Base-by-base conservation (phyloP, 768 basidiomycete genomes). In the Cystofilobasidium ferigula region DNA sequence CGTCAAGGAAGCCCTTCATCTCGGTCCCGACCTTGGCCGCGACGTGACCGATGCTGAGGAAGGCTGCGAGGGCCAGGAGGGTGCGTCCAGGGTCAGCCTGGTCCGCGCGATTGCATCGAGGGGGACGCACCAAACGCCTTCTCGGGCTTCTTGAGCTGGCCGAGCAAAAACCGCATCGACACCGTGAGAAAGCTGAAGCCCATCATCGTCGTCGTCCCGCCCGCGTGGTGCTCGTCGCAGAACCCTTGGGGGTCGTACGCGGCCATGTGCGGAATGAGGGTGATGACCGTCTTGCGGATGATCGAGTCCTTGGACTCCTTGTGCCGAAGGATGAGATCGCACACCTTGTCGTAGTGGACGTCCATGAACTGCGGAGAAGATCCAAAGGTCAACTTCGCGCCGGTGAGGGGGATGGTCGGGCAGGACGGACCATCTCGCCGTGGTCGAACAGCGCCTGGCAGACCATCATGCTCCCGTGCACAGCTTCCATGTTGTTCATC, bases 11-110 rank as follows among this genome's bases (percentile, higher is more conserved):
- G 0, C 86, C 86, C 72, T 93, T 91, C 88, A 98, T 95, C 69
- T 94, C 90, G 69, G 90, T 88, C 54, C 86, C 86, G 26, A 98
- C 89, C 57, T 89, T 87, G 48, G 84, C 84, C 1, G 95, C 91
- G 58, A 94, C 88, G 72, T 95, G 90, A 0, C 95, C 95, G 69
- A 99, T 92, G 2, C 95, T 93, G 70, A 92, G 86, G 74, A 97
- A 98, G 3, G 93, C 93, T 91, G 69, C 28, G n/a, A 24, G 45
- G 22, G 45, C n/a, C n/a, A n/a, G 20, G 45, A 2, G 16, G 45
- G 45, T 22, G 43, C 20, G 24, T 8, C 3, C 4, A 47, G 7
- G 40, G 40, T 42, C 40, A 42, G 40, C 20, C 40, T 42, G 16
- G n/a, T 5, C 22, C n/a, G 22, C 4, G n/a, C n/a, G 16, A 24